Base-by-base conservation (phyloP, 2,329 filamentous ascomycete genomes). In the Rachicladosporium sp. region DNA sequence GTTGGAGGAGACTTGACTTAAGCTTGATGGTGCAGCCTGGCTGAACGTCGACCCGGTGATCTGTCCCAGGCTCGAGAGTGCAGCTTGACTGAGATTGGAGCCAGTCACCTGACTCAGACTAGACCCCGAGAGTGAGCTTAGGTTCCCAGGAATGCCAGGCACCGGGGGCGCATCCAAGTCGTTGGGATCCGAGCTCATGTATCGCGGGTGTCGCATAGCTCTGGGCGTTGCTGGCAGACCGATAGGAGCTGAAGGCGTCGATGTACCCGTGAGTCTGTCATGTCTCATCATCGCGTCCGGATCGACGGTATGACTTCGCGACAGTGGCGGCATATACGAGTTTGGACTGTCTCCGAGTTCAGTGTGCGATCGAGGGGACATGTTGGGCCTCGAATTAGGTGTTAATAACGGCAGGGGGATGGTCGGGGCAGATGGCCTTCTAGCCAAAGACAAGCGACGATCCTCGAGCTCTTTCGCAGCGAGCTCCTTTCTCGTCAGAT, bases 191-290 rank as follows among this genome's bases (percentile, higher is more conserved):
- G 69, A 62, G 48, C 76, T 73, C 57, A 71, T 71, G 49, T 89
- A 78, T 33, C 84, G 77, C 1, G 76, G 74, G 56, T 93, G 77
- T 12, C 82, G 76, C 87, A 95, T 93, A 1, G 87, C 87, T 63
- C 85, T 80, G 23, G 89, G 88, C 1, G 88, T 95, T 2, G 87
- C 85, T 10, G 89, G 87, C n/a, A 94, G 71, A 1, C 87, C 88
- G 37, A 89, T 72, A 4, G 74, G 70, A 1, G 65, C 65, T 10
- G 70, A 69, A 10, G 72, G 67, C 1, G 69, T 70, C 2, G 66
- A 63, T 2, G 64, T 65, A 10, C 61, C 61, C 6, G 51, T 53
- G 10, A 53, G 50, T 31, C 52, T 57, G 44, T 46, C 46, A 40
- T 63, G 60, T 33, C 57, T 59, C 42, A 57, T 56, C 43, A 62